Base-by-base conservation (phyloP, 805 yeast species). In the Lipomyces mesembrius region DNA sequence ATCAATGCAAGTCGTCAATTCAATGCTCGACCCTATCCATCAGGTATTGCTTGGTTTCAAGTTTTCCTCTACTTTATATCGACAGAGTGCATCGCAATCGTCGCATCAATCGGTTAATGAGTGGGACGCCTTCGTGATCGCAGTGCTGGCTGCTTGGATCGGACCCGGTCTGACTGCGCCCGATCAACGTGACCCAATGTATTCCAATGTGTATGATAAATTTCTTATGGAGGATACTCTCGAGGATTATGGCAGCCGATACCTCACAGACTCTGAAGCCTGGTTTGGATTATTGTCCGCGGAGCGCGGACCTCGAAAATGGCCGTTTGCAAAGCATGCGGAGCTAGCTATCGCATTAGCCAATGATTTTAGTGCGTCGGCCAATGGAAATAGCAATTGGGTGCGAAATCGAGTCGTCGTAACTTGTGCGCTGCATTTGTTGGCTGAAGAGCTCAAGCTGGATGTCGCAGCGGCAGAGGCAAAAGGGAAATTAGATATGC, bases 391-490 rank as follows among this genome's bases (percentile, higher is more conserved):
- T 22, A 61, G 63, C 39, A 55, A 60, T 22, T 52, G 63, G 56
- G 12, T 22, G 6, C 27, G 39, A 7, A 14, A 27, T 3, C 57
- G 65, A 11, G 55, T 61, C 5, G 25, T n/a, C 2, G 51, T 91
- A 11, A 82, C 87, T 0, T 77, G 90, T 32, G 85, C 92, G 0
- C 77, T 94, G 58, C 98, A 93, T 78, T 74, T 92, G 51, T 78
- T 91, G 1, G 79, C 92, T 62, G 98, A 94, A 75, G 98, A 94
- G 67, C 76, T 83, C 57, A 82, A 83, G 61, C 79, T 94, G 37
- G 87, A 89, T 72, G 79, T 82, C 4, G 61, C 71, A 4, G 52
- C 62, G 7, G 9, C 52, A 3, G 63, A 58, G 22, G 61, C 67
- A 12, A 54, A 55, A 12, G 71, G 78, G 2, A 77, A 77, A 39